Base-by-base conservation (phyloP, 2,329 filamentous ascomycete genomes). In the Sordariomycetes sp. region DNA sequence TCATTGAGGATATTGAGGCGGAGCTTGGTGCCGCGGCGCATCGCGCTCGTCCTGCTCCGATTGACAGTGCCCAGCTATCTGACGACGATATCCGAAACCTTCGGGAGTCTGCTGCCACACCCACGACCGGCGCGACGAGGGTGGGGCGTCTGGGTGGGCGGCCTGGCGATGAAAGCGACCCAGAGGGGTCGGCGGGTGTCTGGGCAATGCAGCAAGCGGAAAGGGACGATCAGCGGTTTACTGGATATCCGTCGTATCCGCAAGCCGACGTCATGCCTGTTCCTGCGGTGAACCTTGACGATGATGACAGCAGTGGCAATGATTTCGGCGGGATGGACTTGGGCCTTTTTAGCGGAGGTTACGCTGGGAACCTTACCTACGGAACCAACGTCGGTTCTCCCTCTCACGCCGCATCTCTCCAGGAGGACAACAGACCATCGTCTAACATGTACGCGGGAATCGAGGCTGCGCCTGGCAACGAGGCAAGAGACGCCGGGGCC, bases 141-240 rank as follows among this genome's bases (percentile, higher is more conserved):
- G 52, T 43, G 25, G 12, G 37, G n/a, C 28, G 22, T 25, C 3
- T 18, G 22, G 46, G 28, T 40, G 12, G 78, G 40, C 75, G 79
- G 6, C 55, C 55, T 25, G 79, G 79, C 14, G 88, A 93, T 58
- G 90, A 95, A 55, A 95, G 90, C 67, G 93, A 97, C 67, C 85
- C 88, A 0, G 93, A 97, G 70, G 93, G 88, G 22, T 86, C 88
- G 46, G 90, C 90, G 60, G 93, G 94, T 18, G 74, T 95, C 56
- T 82, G 89, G 67, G 91, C 91, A 63, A 84, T 97, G 80, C 85
- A 85, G 60, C 83, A 92, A 72, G 91, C 90, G 4, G 90, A 96
- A 61, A 82, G 90, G 69, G 89, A 95, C 60, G 83, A 85, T 55
- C 82, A 84, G 55, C 78, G 71, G 12, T 74, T 74, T 53, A 68